Evolutionary conservation across 257 asterid species (phyloP).

Genomic region (Solanum corneliomulleri): DNA sequence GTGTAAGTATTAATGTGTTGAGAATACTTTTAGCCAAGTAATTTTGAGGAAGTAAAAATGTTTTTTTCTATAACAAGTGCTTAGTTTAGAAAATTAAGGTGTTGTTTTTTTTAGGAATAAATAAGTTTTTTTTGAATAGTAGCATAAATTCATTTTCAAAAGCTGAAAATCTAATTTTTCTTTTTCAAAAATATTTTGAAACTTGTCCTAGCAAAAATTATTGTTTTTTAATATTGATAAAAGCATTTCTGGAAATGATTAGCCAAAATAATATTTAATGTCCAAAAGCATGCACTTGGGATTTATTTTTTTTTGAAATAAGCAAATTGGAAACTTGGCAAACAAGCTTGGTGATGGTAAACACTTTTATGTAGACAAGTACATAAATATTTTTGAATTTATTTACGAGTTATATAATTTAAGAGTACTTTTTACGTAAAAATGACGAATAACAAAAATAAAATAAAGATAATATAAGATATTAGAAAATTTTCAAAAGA

Average conservation of each 20-base stretch:
- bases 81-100: not conserved
- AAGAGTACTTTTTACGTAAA: no score
- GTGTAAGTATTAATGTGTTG: not conserved
- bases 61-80: not conserved
- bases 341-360: not conserved
- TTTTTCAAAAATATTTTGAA: not conserved
- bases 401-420: no score
- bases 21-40: not conserved
- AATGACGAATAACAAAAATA: no score
- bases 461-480: no score
- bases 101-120: not conserved
- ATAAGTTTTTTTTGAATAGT: not conserved
- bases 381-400: no score
- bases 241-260: not conserved
- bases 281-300: not conserved
- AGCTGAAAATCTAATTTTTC: not conserved
- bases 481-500: not conserved
- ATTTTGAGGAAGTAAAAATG: not conserved
- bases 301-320: no score
- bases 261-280: not conserved
- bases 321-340: not conserved
- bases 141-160: no score
- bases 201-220: not conserved
- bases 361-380: not conserved
- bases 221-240: not conserved